phyloP scores from a whole-genome alignment of 2,329 filamentous ascomycete species.

The Dothidotthia symphoricarpi region DNA sequence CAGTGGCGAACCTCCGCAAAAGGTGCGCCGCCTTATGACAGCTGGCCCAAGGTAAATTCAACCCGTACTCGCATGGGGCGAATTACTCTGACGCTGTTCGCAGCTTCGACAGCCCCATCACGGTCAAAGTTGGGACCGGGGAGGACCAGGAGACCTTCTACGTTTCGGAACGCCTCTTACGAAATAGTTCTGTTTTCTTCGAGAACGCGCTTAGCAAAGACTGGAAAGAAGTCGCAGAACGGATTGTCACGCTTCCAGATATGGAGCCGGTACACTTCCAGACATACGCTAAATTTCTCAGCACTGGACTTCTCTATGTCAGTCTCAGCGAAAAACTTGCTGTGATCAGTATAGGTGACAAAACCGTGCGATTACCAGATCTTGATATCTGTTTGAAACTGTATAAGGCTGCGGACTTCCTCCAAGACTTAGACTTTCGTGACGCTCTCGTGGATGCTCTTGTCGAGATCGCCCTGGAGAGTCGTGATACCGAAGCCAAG shows the following conservation, averaged over 20 bases:
- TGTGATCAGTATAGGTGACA: no score
- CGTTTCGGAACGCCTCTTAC: conserved; percentile 1
- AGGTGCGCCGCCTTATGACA: conserved; percentile 2
- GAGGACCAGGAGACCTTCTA: conserved; percentile 2
- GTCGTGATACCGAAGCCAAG: conserved; percentile 1
- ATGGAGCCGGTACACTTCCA: conserved; percentile 1
- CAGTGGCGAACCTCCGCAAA: conserved; percentile 1
- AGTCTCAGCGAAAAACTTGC: no score
- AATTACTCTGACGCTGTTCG: conserved; percentile 1
- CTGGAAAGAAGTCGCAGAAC: neutral
- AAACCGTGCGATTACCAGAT: no score
- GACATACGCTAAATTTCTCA: conserved; percentile 5
- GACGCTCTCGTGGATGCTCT: conserved; percentile 6
- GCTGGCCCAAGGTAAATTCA: conserved; percentile 3
- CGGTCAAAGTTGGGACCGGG: conserved; percentile 3
- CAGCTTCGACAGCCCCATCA: conserved; percentile 2
- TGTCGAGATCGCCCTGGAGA: conserved; percentile 4
- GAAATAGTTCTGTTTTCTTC: conserved; percentile 2
- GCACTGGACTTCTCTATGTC: conserved; percentile 4
- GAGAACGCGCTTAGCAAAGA: conserved; percentile 1
- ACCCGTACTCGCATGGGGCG: neutral
- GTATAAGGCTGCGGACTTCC: conserved; percentile 3
- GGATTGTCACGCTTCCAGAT: conserved; percentile 1
- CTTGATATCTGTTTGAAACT: conserved; percentile 2
- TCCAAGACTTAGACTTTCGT: conserved; percentile 5